Evolutionary conservation across 176 grass and related monocot species (phyloP), one percentile per base, ranked within the genome.

Genomic region (Alloteropsis semialata): DNA sequence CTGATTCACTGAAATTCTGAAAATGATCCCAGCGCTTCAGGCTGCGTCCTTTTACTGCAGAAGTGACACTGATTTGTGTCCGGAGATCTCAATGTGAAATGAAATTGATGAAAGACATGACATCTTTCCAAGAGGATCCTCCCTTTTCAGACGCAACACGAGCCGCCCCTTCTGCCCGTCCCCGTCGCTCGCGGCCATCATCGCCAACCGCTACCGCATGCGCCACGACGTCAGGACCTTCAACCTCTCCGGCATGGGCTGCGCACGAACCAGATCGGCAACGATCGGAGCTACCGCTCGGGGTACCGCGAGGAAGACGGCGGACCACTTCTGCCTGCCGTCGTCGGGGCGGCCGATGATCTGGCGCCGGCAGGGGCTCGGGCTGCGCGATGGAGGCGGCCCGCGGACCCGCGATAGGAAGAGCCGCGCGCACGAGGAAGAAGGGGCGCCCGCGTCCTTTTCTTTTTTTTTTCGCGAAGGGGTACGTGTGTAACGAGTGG

Each of bases 191-290:
- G 42, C 42, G 9, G 42, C 42, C 7, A 44, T 44, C 7, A 10
- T 44, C 42, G 42, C 42, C 42, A 11, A 9, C 42, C 42, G 42
- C 42, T 44, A 44, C 42, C 42, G 42, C 42, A 44, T 44, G 42
- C 42, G 42, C 42, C 2, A 10, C 8, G 89, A 94, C 74, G 76
- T 94, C 48, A 94, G 41, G 78, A 65, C 76, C 2, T 87, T 86
- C 85, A 97, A 87, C 75, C 84, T 97, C 34, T 92, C 92, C 14
- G 94, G 94, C 53, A 97, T 94, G 94, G 92, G 94, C n/a, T 94
- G 92, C 87, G 76, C 79, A 88, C 90, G 15, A 92, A 91, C 50
- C 77, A 62, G 10, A 78, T 30, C 24, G 82, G 76, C 29, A 68
- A 87, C 41, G 94, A 97, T 86, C 30, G 19, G 2, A 85, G 88